Percentiles rank a stretch among this genome's conserved stretches.
phyloP scores from a whole-genome alignment of 1,284 basidiomycete genomes.

The Austroboletus niveus region DNA sequence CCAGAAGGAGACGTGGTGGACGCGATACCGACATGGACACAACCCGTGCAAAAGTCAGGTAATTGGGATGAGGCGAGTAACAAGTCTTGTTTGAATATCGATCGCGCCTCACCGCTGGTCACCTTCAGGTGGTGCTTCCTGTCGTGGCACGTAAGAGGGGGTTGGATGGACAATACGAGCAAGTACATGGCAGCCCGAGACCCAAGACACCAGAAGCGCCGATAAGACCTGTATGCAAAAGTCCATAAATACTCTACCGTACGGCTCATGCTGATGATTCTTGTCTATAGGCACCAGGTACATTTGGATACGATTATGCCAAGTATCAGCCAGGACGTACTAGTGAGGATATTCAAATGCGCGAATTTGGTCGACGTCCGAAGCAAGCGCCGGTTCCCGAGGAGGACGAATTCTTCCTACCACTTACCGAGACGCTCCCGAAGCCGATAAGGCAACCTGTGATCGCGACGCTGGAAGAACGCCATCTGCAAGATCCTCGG shows the following conservation, averaged over 20 bases:
- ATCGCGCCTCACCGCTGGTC: conserved; percentile 11
- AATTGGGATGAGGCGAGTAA: conserved; percentile 76
- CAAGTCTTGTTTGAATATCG: background rate
- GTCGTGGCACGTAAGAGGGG: conserved; percentile 84
- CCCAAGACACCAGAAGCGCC: conserved; percentile 41
- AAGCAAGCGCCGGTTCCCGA: conserved; percentile 15
- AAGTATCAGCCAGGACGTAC: conserved; percentile 55
- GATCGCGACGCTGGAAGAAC: conserved; percentile 19
- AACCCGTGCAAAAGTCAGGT: conserved; percentile 58
- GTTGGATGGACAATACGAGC: conserved; percentile 63
- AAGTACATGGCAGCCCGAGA: conserved; percentile 60
- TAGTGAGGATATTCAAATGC: conserved; percentile 55
- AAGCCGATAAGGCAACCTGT: conserved; percentile 10
- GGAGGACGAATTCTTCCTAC: conserved; percentile 7
- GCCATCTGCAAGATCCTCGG: conserved; percentile 27
- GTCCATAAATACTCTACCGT: background rate
- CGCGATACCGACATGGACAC: conserved; percentile 76
- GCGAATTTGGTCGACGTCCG: conserved; percentile 55
- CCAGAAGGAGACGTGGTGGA: conserved; percentile 51
- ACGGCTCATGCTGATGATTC: conserved; percentile 2
- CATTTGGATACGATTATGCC: conserved; percentile 69
- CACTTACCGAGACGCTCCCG: conserved; percentile 12
- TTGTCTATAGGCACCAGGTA: conserved; percentile 66
- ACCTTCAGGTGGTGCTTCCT: conserved; percentile 53
- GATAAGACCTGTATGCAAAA: conserved; percentile 53